Evolutionary conservation across 73 alveolate genomes (phyloP).

Genomic region (Paramecium tetraurelia): DNA sequence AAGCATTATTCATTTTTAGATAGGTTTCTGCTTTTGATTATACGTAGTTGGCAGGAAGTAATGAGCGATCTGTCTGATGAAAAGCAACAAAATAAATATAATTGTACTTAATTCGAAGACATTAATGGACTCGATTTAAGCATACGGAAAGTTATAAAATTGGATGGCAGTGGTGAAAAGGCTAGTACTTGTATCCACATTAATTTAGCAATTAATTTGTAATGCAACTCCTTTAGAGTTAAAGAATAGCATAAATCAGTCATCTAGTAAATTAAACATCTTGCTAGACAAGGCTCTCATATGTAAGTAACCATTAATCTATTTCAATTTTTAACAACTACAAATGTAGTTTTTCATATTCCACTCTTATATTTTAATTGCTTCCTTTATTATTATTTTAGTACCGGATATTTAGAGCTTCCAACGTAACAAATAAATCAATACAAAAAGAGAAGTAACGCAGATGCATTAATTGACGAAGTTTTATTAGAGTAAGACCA

Average conservation of each 20-base stretch:
- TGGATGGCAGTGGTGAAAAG: neutral
- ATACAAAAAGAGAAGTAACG: neutral
- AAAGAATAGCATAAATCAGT: neutral
- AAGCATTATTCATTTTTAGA: neutral
- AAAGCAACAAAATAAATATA: neutral
- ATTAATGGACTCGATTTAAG: neutral
- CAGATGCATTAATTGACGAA: constrained; percentile 35
- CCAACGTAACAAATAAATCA: constrained; percentile 3
- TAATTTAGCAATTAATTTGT: neutral
- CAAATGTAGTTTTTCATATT: neutral
- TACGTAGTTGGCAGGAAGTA: neutral
- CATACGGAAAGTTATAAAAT: neutral
- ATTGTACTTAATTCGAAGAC: neutral
- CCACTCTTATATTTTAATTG: neutral
- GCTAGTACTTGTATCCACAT: neutral
- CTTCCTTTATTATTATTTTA: neutral
- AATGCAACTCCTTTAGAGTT: neutral
- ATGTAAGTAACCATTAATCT: neutral
- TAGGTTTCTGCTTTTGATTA: neutral
- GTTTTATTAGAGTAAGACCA: constrained; percentile 32
- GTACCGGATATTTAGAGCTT: constrained; percentile 38
- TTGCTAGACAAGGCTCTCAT: constrained; percentile 25
- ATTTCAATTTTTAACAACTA: neutral
- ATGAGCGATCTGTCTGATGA: neutral
- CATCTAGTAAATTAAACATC: neutral